Evolutionary conservation across 345 rosid species (phyloP), one percentile per base, ranked within the genome.

Genomic region (Euphorbia lathyris): DNA sequence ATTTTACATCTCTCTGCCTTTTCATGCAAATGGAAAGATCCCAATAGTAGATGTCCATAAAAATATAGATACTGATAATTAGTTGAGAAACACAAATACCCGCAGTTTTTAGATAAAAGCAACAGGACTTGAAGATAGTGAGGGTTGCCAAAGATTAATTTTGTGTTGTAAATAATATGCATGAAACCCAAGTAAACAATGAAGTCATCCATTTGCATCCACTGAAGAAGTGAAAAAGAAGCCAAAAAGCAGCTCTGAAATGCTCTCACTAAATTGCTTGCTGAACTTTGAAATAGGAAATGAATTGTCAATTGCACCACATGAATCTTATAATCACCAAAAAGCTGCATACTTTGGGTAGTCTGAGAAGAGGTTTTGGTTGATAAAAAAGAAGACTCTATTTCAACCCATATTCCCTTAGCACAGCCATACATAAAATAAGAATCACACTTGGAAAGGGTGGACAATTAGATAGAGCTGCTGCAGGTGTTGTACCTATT

Each of bases 201-300:
- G 60, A 64, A 66, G 43, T 27, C 7, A 63, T 38, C 42, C 25
- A 70, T 45, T 60, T 61, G 42, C 60, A 40, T 62, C 56, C 60
- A 66, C 63, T 17, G 57, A 74, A 36, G 32, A 74, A 26, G 20
- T 40, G 9, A 78, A 66, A 25, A 66, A 40, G 52, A 19, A 74
- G 66, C 58, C 45, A 65, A 55, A 55, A 14, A 68, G 53, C 75
- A 60, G 66, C 25, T 1, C 56, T 23, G 60, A 14, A 38, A 68
- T 50, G 52, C 16, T 67, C 53, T 40, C 11, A 57, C 50, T 47
- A 67, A 74, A 67, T 8, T 63, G 43, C 50, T 51, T 14, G 43
- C 34, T 52, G 30, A 34, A 36, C 43, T 29, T 50, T 36, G 50
- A 8, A 58, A 53, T 36, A 51, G 20, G n/a, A 52, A 32, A 51